phyloP scores from a whole-genome alignment of 2,329 filamentous ascomycete genomes.

The Phaeosphaeriaceae sp. region DNA sequence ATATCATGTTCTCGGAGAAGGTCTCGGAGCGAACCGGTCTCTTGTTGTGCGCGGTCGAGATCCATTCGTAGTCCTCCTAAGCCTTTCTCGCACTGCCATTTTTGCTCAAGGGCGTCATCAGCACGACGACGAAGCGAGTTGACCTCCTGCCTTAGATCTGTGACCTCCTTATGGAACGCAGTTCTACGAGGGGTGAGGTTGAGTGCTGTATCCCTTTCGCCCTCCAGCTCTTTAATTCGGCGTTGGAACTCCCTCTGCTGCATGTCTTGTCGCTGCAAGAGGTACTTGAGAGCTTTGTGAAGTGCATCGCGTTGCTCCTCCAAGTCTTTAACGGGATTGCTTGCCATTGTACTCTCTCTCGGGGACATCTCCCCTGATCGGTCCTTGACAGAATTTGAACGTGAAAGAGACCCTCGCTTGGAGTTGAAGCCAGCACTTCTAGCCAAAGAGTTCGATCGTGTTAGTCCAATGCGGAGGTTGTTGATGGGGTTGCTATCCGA shows the following conservation, averaged over 20 bases:
- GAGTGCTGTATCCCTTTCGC: conserved; percentile 77
- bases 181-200: conserved; percentile 72
- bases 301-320: conserved; percentile 93
- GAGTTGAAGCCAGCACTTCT: conserved; percentile 54
- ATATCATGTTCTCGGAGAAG: conserved; percentile 86
- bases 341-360: conserved; percentile 50
- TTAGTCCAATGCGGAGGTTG: conserved; percentile 57
- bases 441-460: conserved; percentile 72
- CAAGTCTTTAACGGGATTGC: conserved; percentile 75
- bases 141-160: conserved; percentile 80
- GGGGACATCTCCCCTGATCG: conserved; percentile 61
- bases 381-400: conserved; percentile 53
- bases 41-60: conserved; percentile 90
- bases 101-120: conserved; percentile 92
- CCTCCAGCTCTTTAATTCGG: conserved; percentile 76
- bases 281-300: conserved; percentile 81
- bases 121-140: conserved; percentile 82
- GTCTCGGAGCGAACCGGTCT: conserved; percentile 81
- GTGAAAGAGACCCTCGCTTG: conserved; percentile 58
- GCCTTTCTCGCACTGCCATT: conserved; percentile 94
- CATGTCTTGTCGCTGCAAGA: conserved; percentile 84
- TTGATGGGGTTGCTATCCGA: conserved; percentile 46
- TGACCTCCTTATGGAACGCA: conserved; percentile 85
- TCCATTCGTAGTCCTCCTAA: conserved; percentile 92
- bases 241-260: conserved; percentile 86